Base-by-base conservation (phyloP, 169 alveolate genomes). In the Cyclospora cayetanensis region DNA sequence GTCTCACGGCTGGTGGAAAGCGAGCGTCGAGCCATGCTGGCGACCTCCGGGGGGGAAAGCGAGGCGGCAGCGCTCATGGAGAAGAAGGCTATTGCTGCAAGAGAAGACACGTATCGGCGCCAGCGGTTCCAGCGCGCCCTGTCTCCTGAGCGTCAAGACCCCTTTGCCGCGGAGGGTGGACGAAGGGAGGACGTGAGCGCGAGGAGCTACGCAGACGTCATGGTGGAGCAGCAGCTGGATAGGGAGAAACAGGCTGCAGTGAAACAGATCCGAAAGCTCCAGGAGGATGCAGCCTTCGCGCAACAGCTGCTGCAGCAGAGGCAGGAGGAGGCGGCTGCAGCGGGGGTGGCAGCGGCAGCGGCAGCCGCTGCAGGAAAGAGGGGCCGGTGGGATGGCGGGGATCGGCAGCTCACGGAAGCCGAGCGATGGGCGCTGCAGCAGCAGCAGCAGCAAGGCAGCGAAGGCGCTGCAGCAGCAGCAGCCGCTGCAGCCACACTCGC, bases 111-210 rank as follows among this genome's bases (percentile, higher is more conserved):
- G 52, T 92, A 92, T 25, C 82, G 93, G 63, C 41, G 95, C 15
- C 91, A 86, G 70, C 43, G 91, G 20, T 80, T 43, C 53, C 92
- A 92, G 42, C 68, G 92, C 34, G 91, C 93, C 68, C 93, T 96
- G 22, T 96, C 98, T 2, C 98, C 98, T 0, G 97, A 94, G 87
- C 82, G 98, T 18, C 95, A 93, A 29, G 98, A 96, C 53, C 98
- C 98, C 22, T 96, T 96, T 70, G 93, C 96, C 9, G 92, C 95
- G 42, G 92, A 94, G 65, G 95, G 91, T 43, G 70, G 79, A 12
- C 76, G 91, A 60, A 41, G 90, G n/a, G 83, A 43, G 68, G 85
- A 77, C 72, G 77, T 52, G 53, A 41, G 72, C 60, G 91, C 85
- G 15, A 63, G 93, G 27, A 93, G 91, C 35, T 91, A 72, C 63